Evolutionary conservation across 1,284 basidiomycete species (phyloP).

Genomic region (Puccinia horiana): DNA sequence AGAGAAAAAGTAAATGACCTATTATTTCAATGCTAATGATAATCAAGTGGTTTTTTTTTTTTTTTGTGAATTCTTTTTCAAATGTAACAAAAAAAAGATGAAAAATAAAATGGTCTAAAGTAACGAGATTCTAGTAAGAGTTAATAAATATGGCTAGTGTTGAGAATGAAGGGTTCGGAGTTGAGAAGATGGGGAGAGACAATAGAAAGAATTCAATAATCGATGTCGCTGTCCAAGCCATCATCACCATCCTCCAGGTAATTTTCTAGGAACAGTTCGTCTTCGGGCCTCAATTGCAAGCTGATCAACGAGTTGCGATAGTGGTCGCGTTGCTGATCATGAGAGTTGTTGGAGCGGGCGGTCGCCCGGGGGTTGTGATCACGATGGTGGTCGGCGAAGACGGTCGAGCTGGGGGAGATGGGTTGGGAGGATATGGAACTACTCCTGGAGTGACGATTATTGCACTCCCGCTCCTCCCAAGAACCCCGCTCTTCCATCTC

Average conservation of each 20-base stretch:
- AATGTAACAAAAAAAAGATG: too few species aligned
- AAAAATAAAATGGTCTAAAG: too few species aligned
- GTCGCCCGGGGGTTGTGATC: background rate
- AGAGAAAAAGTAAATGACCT: too few species aligned
- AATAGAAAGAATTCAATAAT: background rate
- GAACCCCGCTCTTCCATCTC: background rate
- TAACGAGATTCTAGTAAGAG: background rate
- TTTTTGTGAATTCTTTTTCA: too few species aligned
- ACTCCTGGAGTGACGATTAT: background rate
- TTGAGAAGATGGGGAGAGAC: background rate
- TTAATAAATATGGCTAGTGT: background rate
- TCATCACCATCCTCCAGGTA: conserved; percentile 28
- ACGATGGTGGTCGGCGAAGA: conserved; percentile 16
- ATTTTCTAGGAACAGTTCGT: conserved; percentile 35
- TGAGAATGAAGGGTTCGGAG: background rate
- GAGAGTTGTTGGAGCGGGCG: background rate
- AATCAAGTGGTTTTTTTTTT: too few species aligned
- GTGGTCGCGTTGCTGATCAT: background rate
- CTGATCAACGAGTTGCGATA: conserved; percentile 8
- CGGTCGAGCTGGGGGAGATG: conserved; percentile 19
- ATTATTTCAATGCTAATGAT: too few species aligned
- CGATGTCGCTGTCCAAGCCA: conserved; percentile 2
- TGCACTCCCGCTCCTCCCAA: background rate
- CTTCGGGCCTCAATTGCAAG: conserved; percentile 21
- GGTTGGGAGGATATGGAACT: background rate